phyloP scores from a whole-genome alignment of 2,329 filamentous ascomycete species.

The Ophiostoma australiae region DNA sequence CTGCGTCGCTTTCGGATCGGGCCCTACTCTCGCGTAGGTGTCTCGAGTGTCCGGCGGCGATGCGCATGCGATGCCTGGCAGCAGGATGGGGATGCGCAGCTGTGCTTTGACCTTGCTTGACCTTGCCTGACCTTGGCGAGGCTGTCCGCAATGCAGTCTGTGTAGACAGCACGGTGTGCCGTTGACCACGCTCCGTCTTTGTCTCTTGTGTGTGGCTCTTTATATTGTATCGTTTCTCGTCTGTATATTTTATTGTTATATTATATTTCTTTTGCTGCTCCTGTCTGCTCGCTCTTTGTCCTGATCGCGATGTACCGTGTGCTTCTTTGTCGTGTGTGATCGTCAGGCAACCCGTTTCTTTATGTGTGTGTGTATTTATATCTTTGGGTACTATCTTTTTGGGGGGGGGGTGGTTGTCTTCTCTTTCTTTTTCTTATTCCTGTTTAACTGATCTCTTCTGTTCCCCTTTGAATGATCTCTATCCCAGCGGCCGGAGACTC shows the following conservation, averaged over 20 bases:
- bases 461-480: background rate
- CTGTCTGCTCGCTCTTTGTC: background rate
- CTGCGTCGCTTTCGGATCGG: too few species aligned
- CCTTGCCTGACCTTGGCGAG: background rate
- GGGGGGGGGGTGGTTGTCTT: too few species aligned
- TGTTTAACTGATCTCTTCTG: background rate
- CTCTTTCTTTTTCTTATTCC: background rate
- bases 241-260: background rate
- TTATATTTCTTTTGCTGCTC: background rate
- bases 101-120: background rate
- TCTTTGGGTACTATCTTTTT: background rate
- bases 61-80: too few species aligned
- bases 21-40: too few species aligned
- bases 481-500: background rate
- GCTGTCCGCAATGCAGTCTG: background rate
- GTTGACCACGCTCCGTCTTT: background rate
- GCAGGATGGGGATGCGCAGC: too few species aligned
- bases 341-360: background rate
- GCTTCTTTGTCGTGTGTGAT: background rate
- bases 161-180: background rate
- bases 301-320: background rate
- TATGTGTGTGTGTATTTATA: background rate
- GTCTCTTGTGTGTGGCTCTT: too few species aligned
- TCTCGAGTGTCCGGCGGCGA: too few species aligned
- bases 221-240: too few species aligned